Evolutionary conservation across 1,284 basidiomycete species (phyloP), one percentile per base, ranked within the genome.

Genomic region (Bjerkandera adusta): DNA sequence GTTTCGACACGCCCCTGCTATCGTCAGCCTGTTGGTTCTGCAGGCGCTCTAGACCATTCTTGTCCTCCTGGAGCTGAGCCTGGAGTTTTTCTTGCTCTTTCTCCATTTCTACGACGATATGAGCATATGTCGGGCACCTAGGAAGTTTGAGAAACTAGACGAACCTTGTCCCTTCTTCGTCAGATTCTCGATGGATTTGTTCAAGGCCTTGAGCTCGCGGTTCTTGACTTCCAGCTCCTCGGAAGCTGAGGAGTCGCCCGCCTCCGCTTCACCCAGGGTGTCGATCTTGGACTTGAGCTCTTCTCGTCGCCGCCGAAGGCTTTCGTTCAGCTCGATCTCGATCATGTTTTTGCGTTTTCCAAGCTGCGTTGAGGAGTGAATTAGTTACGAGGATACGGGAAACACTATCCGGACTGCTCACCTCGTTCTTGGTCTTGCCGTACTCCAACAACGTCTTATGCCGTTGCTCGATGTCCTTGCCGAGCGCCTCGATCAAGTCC

Each of bases 291-390:
- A 67, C 33, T 82, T 79, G 2, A 97, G 62, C 58, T 95, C 92
- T 45, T 92, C 85, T 32, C 82, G 75, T 12, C 86, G 78, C 3
- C 94, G 79, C 15, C 83, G 76, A 13, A 98, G 75, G 54, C 85
- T 86, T 62, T 99, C 96, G 53, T 89, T 92, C 26, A 99, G 74
- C 65, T 99, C 96, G 43, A 98, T 95, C 64, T 97, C 92, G 18
- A 97, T 70, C 11, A 85, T 69, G 59, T 85, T 90, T 66, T 91
- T 92, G 53, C 77, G 77, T 18, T 83, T 79, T 30, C 88, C 84
- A 46, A 95, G 68, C 91, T 97, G 49, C 30, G 34, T 52, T 33
- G 37, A 39, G 33, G 13, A 25, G 27, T 25, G 16, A 34, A 20
- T 11, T 4, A 22, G 38, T 48, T 44, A 37, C 21, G n/a, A 22